Percentiles rank a stretch among this genome's conserved stretches.
phyloP scores from a whole-genome alignment of 345 rosid species.

The Erucastrum elatum region DNA sequence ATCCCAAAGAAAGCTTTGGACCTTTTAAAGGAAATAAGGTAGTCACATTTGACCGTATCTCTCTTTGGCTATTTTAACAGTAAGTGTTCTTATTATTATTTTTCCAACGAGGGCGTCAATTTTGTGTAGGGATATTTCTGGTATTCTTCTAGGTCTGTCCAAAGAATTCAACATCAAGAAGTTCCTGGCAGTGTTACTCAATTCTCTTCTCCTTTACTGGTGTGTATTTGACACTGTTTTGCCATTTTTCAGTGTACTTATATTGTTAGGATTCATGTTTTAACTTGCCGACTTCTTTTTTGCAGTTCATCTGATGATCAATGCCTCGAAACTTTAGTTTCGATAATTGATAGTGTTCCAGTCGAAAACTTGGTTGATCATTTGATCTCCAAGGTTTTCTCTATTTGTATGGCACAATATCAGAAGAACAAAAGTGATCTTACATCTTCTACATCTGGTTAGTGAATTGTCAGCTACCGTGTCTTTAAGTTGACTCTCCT shows the following conservation, averaged over 20 bases:
- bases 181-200: constrained; percentile 65
- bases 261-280: constrained; percentile 16
- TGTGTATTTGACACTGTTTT: constrained; percentile 35
- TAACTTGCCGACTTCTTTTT: constrained; percentile 31
- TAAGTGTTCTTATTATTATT: not conserved
- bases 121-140: constrained; percentile 59
- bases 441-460: constrained; percentile 57
- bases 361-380: constrained; percentile 50
- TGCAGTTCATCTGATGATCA: constrained; percentile 71
- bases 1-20: constrained; percentile 77
- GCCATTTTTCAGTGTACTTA: not conserved
- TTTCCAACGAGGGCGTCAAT: constrained; percentile 14
- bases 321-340: constrained; percentile 48
- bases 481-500: not conserved
- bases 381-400: constrained; percentile 61
- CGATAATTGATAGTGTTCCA: constrained; percentile 70
- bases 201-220: constrained; percentile 70
- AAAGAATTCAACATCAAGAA: constrained; percentile 72
- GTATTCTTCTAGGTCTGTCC: constrained; percentile 62
- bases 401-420: constrained; percentile 59
- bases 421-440: constrained; percentile 47
- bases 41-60: constrained; percentile 2
- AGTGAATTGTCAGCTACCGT: constrained; percentile 16
- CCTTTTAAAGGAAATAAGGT: constrained; percentile 73
- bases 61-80: not conserved